Evolutionary conservation across 177 flowering plant species (phyloP), one percentile per base, ranked within the genome.

Genomic region (Vitis hybrid): DNA sequence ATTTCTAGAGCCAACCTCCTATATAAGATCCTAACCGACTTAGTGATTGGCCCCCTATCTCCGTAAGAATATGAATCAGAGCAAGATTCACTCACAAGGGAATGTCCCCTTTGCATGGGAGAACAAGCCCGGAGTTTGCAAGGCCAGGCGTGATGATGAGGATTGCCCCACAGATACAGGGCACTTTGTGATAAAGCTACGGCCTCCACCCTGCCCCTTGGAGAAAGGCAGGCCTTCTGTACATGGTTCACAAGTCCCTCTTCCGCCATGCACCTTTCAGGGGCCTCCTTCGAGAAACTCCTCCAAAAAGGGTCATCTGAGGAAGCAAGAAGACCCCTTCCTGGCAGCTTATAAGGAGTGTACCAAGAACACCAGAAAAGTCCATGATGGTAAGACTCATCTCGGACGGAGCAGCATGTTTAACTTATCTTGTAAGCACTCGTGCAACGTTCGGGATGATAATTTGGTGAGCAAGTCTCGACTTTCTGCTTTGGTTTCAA

Each of bases 361-460:
- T 70, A 84, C 88, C 26, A 82, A 72, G 69, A 67, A 69, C 67
- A 39, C 3, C 13, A 53, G 11, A 0, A 60, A 18, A 12, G 53
- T 65, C 13, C 64, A 58, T 7, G 16, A 3, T 10, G 2, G 22
- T 15, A 60, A 53, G 5, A 16, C 7, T 8, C 2, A 1, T 39
- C 48, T 39, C 48, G 48, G 48, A 39, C 68, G 63, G 71, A 79
- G 60, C 22, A 69, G 53, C 22, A 51, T 70, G 58, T 63, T 77
- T 50, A 12, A 74, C 26, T 76, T 83, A 56, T 87, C 91, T 2
- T 87, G 92, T 65, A 88, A 82, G 81, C 33, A 63, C 1, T 87
- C 90, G 1, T 86, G 89, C 68, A 76, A 74, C 53, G 85, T 86
- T 52, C 75, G 68, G 66, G 86, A 86, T 19, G 81, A 84, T 73